Conservation (phyloP, 257 asterid genomes). For the Solanum habrochaites region DNA sequence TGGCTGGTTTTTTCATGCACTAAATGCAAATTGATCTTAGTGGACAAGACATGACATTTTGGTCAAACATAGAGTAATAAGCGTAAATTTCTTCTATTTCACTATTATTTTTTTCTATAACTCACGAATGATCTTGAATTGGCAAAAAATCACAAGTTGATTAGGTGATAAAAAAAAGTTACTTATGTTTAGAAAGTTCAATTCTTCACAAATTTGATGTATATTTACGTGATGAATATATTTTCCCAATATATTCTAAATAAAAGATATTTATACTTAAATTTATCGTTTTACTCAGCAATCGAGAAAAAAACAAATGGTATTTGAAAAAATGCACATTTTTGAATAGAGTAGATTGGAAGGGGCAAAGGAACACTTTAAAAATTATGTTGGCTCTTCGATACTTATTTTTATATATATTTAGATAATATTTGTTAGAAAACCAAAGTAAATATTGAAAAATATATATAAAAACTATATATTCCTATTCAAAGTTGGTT, state of each 20-base stretch:
- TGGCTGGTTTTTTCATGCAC: not conserved
- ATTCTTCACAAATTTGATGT: not conserved
- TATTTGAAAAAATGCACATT: not conserved
- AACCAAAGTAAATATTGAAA: not conserved
- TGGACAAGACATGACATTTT: not conserved
- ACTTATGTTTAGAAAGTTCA: not conserved
- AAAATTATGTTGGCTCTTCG: not conserved
- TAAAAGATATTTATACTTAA: not conserved
- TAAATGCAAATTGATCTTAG: not conserved
- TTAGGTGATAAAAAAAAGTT: not conserved
- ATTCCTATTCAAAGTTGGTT: not conserved
- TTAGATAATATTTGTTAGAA: not conserved
- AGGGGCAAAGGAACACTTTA: not conserved
- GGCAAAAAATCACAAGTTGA: not conserved
- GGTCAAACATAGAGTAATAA: not conserved
- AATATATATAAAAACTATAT: not conserved
- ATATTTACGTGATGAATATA: not conserved
- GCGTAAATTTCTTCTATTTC: not conserved
- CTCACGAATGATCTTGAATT: not conserved
- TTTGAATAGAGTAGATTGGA: not conserved
- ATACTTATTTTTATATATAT: not conserved
- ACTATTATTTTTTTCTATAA: not conserved
- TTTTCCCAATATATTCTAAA: not conserved
- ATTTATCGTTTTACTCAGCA: not conserved
- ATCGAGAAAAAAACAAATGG: not conserved